Evolutionary conservation across 192 early-diverging fungal species (phyloP), one percentile per base, ranked within the genome.

Genomic region (Phlyctochytrium bullatum): DNA sequence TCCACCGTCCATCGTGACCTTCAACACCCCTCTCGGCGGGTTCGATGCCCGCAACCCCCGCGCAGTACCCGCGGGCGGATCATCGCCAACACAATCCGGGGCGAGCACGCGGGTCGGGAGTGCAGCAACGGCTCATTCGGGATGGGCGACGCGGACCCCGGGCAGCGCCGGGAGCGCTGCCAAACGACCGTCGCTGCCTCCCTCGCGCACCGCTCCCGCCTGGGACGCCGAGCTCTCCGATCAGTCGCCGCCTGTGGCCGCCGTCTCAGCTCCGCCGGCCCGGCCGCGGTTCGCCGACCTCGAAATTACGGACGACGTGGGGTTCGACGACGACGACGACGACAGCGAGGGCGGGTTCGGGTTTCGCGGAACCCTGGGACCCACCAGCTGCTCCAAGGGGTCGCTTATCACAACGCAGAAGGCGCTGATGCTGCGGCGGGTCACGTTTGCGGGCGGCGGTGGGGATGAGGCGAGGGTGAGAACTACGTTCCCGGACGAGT

Each of bases 401-500:
- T 23, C 50, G 23, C 31, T 70, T 52, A 65, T 67, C 29, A 36
- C 63, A 27, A 70, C 64, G 40, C 73, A 59, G 23, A 6, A 58
- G 54, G 65, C 65, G 40, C 20, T 35, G 52, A 28, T 35, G 28
- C 20, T 64, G n/a, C 3, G 65, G 35, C 28, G 52, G 30, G 34
- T 73, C 0, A 35, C 72, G 6, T 73, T 78, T 63, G 62, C 71
- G 2, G 28, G 30, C 16, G 59, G 52, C 16, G 60, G 62, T 16
- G 60, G 67, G 16, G 67, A 69, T 10, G 67, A 62, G 33, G 24
- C n/a, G 12, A 57, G 67, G 1, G 67, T 50, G 36, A 23, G 62
- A 12, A n/a, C 17, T 0, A 47, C 23, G 35, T 78, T 78, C 52
- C 28, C 58, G 12, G 72, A 67, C 28, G 77, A 78, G 67, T 80